Conservation (phyloP, 2,329 filamentous ascomycete genomes). For the Tolypocladium amazonense region DNA sequence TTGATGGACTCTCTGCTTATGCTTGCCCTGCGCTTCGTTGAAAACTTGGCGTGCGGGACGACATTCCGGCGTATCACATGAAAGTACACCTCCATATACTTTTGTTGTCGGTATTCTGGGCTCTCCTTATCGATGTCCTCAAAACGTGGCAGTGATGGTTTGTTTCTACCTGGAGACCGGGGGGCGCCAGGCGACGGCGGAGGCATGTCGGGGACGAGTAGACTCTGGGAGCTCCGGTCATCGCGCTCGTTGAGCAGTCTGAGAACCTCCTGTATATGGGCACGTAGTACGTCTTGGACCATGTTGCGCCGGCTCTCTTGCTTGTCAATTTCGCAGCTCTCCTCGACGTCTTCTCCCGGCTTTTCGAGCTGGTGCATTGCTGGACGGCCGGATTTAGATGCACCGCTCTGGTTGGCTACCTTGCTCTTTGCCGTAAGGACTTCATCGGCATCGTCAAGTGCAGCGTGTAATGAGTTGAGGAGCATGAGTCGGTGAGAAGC, state of each 20-base stretch:
- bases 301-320: constrained; percentile 19
- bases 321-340: neutral
- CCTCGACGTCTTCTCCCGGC: neutral
- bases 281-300: constrained; percentile 35
- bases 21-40: constrained; percentile 15
- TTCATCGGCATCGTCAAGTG: constrained; percentile 30
- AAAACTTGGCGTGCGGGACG: constrained; percentile 19
- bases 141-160: constrained; percentile 19
- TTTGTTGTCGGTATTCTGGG: constrained; percentile 36
- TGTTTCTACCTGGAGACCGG: neutral
- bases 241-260: constrained; percentile 31
- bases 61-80: constrained; percentile 29
- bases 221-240: constrained; percentile 14
- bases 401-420: neutral
- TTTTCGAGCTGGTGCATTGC: neutral
- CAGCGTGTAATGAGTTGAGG: constrained; percentile 27
- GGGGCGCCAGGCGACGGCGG: constrained; percentile 5
- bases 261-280: constrained; percentile 38
- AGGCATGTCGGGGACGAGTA: constrained; percentile 7
- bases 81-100: constrained; percentile 45
- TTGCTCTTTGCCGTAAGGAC: constrained; percentile 25
- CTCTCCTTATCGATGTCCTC: constrained; percentile 34
- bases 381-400: neutral
- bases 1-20: constrained; percentile 8
- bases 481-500: constrained; percentile 18